Conservation (phyloP, 805 yeast genomes). For the Spathaspora passalidarum region DNA sequence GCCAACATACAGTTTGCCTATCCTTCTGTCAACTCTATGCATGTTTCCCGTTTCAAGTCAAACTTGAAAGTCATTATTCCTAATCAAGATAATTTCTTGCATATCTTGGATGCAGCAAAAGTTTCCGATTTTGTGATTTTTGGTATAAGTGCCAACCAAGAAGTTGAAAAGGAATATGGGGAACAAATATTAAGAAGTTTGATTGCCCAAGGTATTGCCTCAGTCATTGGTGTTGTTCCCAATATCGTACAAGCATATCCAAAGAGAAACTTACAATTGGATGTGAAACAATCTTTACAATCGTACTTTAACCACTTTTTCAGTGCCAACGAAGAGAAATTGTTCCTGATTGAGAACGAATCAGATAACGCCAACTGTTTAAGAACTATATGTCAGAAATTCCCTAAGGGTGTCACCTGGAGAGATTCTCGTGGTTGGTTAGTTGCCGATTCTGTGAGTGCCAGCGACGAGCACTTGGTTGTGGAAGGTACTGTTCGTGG, state of each 20-base stretch:
- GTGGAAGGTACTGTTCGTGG: slow-evolving; percentile 89
- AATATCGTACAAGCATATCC: slow-evolving; percentile 66
- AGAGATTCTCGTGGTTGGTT: slow-evolving; percentile 90
- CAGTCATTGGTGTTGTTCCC: slow-evolving; percentile 74
- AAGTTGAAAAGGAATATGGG: slow-evolving; percentile 76
- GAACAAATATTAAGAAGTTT: slow-evolving; percentile 88
- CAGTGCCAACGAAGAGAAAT: slow-evolving; percentile 65
- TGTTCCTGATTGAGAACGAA: slow-evolving; percentile 64
- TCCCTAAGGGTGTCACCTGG: slow-evolving; percentile 86
- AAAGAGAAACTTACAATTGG: slow-evolving; percentile 73
- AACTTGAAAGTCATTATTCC: slow-evolving; percentile 73
- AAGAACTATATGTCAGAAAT: slow-evolving; percentile 77
- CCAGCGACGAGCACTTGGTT: slow-evolving; percentile 42
- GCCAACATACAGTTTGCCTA: slow-evolving; percentile 22
- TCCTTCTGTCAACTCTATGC: slow-evolving; percentile 52
- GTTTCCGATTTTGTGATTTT: slow-evolving; percentile 86
- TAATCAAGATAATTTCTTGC: slow-evolving; percentile 59
- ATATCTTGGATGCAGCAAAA: slow-evolving; percentile 81
- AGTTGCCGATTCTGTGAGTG: slow-evolving; percentile 62
- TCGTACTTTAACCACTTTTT: slow-evolving; percentile 43
- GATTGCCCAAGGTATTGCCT: slow-evolving; percentile 88
- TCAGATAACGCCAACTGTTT: slow-evolving; percentile 73
- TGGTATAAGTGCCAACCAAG: slow-evolving; percentile 83
- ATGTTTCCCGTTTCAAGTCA: slow-evolving; percentile 67
- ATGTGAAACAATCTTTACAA: slow-evolving; percentile 44